Conservation (phyloP, 768 basidiomycete genomes). For the Leccinum imitatum region DNA sequence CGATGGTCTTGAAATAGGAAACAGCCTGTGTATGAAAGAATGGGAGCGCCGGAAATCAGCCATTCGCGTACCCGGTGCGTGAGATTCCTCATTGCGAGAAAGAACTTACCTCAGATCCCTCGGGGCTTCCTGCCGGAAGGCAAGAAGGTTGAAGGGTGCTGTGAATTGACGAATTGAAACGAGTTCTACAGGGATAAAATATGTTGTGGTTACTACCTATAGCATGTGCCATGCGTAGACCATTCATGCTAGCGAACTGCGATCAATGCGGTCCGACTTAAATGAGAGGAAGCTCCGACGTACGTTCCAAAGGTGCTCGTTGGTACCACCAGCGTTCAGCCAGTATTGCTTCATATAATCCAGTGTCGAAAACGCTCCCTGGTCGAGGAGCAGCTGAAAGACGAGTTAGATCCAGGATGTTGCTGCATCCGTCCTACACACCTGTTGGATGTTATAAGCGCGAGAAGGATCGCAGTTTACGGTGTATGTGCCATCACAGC, state of each 20-base stretch:
- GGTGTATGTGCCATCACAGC: conserved; percentile 50
- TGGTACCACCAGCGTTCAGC: conserved; percentile 58
- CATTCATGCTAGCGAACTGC: conserved; percentile 59
- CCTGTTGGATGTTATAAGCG: conserved; percentile 44
- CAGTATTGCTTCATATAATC: conserved; percentile 62
- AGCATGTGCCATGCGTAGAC: conserved; percentile 63
- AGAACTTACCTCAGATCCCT: conserved; percentile 54
- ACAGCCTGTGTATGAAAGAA: conserved; percentile 47
- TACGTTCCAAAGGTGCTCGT: conserved; percentile 74
- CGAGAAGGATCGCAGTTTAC: conserved; percentile 43
- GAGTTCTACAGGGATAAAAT: not conserved
- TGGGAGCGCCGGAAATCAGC: not conserved
- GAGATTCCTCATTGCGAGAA: not conserved
- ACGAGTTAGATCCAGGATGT: not conserved
- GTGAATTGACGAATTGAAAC: conserved; percentile 1
- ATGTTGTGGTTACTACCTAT: conserved; percentile 18
- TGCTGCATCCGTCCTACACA: conserved; percentile 20
- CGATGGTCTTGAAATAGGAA: too few species aligned
- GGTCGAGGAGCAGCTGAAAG: conserved; percentile 48
- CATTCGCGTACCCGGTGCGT: not conserved
- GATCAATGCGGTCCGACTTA: not conserved
- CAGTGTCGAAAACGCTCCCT: conserved; percentile 58
- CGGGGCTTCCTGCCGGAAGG: conserved; percentile 53
- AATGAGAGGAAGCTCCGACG: conserved; percentile 12
- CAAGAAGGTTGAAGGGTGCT: conserved; percentile 62